A percentile compares a stretch with the other conserved stretches of the same genome.
These are phyloP conservation scores for Biscogniauxia marginata DNA, from an alignment of 2,329 filamentous ascomycete species.

Conservation along the genomic window DNA sequence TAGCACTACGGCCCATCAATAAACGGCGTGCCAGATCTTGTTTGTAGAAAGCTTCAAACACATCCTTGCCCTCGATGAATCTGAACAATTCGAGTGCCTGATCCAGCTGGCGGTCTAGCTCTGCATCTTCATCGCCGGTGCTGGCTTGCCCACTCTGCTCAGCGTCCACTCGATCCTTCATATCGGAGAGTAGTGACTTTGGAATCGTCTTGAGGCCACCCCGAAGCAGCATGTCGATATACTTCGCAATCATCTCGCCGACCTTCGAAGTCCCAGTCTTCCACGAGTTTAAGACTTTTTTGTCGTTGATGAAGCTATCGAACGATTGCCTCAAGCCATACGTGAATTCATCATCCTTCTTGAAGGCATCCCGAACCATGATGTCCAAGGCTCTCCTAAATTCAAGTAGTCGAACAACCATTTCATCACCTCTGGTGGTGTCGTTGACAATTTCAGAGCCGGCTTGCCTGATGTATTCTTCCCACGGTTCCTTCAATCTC, in stretches of 20 bases:
- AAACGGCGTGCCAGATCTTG: conserved; percentile 88
- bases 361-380: conserved; percentile 75
- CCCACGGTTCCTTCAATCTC: conserved; percentile 71
- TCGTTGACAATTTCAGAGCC: conserved; percentile 80
- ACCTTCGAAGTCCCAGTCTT: conserved; percentile 87
- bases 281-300: conserved; percentile 69
- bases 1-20: conserved; percentile 88
- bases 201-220: conserved; percentile 84
- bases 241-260: conserved; percentile 98
- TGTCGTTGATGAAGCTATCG: conserved; percentile 88
- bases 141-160: conserved; percentile 63
- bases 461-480: conserved; percentile 72
- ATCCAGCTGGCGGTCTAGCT: conserved; percentile 88
- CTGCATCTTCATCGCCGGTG: conserved; percentile 83
- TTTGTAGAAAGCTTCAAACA: conserved; percentile 99
- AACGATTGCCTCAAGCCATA: conserved; percentile 84
- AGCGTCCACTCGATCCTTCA: conserved; percentile 54
- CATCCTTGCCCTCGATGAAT: conserved; percentile 94
- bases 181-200: conserved; percentile 62
- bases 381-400: conserved; percentile 78
- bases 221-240: conserved; percentile 85
- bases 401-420: conserved; percentile 80
- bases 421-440: conserved; percentile 73
- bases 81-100: conserved; percentile 92
- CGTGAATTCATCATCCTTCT: conserved; percentile 71